A percentile compares a stretch with the other conserved stretches of the same genome.
Conservation (phyloP, 1,139 yeast species). For the Pichia sp. region DNA sequence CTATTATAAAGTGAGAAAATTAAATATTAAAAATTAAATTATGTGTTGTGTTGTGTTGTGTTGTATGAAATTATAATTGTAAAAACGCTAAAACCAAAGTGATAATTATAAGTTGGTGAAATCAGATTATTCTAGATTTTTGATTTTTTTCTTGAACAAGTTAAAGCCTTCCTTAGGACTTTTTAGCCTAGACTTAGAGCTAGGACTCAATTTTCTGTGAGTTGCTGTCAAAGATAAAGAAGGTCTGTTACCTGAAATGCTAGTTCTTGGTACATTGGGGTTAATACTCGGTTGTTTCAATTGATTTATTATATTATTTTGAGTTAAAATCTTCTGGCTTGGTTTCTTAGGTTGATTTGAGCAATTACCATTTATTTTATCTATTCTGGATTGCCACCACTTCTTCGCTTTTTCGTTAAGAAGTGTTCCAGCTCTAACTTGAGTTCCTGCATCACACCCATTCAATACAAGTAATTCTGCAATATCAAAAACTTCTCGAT, state of each 20-base stretch:
- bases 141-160: constrained; percentile 16
- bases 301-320: neutral
- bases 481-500: constrained; percentile 45
- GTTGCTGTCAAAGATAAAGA: neutral
- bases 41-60: too few species aligned
- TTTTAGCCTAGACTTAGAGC: constrained; percentile 6
- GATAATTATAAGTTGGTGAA: too few species aligned
- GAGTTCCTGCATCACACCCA: constrained; percentile 42
- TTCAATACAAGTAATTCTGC: constrained; percentile 69
- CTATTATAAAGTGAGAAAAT: neutral
- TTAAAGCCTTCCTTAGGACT: constrained; percentile 18
- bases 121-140: constrained; percentile 5
- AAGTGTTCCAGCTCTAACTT: constrained; percentile 4
- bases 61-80: too few species aligned
- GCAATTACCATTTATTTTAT: constrained; percentile 25
- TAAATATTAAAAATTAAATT: constrained; percentile 1
- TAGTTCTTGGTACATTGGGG: neutral
- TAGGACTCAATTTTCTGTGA: neutral
- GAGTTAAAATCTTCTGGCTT: too few species aligned
- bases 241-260: neutral
- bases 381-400: constrained; percentile 47
- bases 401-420: constrained; percentile 35
- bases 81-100: too few species aligned
- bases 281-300: neutral
- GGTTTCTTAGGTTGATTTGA: too few species aligned